Evolutionary conservation across 2,329 filamentous ascomycete species (phyloP).

Genomic region (Sporothrix euskadiensis): DNA sequence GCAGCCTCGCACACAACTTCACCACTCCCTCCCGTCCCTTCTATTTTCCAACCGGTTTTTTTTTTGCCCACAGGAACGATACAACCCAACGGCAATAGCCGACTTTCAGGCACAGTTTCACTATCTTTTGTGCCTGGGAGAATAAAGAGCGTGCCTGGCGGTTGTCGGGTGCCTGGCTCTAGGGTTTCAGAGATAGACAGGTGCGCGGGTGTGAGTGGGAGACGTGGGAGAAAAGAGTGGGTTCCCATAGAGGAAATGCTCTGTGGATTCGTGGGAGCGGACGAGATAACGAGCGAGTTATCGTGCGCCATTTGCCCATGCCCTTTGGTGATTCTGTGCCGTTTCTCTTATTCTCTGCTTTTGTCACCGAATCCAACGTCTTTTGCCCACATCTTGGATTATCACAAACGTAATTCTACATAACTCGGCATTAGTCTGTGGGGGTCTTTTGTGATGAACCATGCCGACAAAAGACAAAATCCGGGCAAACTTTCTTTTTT

Average conservation of each 20-base stretch:
- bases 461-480: neutral
- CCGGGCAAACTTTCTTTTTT: neutral
- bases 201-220: neutral
- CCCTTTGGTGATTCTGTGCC: neutral
- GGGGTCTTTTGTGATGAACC: neutral
- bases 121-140: neutral
- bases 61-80: neutral
- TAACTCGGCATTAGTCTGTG: neutral
- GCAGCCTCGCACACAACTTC: neutral
- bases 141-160: neutral
- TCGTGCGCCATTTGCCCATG: conserved; percentile 18
- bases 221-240: neutral
- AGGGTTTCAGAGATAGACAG: neutral
- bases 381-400: neutral
- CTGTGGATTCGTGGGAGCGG: neutral
- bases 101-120: neutral
- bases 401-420: conserved; percentile 12
- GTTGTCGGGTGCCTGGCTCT: neutral
- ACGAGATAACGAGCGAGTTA: conserved; percentile 20
- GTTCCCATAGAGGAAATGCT: neutral
- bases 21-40: neutral
- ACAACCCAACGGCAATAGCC: conserved; percentile 14
- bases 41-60: neutral
- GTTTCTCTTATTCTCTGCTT: neutral
- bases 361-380: conserved; percentile 13